Evolutionary conservation across 2,329 filamentous ascomycete genomes (phyloP).

Genomic region (Calonectria hawksworthii): DNA sequence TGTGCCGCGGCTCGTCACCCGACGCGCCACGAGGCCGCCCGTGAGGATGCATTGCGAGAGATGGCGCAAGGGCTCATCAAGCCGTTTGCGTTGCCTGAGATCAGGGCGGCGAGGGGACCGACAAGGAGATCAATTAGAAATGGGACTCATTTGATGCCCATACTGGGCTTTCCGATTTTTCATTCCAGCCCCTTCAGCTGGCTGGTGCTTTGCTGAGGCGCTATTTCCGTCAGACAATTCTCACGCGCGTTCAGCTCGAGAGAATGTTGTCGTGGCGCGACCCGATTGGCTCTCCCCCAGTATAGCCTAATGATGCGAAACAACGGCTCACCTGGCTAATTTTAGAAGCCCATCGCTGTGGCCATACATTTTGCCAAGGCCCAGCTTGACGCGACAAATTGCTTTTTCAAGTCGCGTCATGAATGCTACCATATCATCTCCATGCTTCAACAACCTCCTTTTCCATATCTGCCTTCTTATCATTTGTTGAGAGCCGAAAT

Average conservation of each 20-base stretch:
- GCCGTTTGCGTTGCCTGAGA: not conserved
- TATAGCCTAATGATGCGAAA: slow-evolving; percentile 4
- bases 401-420: not conserved
- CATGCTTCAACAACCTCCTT: not conserved
- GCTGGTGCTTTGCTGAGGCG: not conserved
- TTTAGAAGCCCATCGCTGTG: not conserved
- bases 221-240: not conserved
- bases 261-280: slow-evolving; percentile 1
- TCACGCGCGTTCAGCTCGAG: not conserved
- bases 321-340: not conserved
- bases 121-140: not conserved
- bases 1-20: not conserved
- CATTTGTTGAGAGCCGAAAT: not conserved
- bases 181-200: not conserved
- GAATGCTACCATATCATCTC: not conserved
- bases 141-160: not conserved
- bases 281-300: not conserved
- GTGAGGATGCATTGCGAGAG: not conserved
- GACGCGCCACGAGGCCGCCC: not conserved
- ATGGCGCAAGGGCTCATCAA: not conserved
- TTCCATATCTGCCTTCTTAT: not conserved
- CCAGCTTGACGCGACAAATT: not conserved
- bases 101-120: too few species aligned
- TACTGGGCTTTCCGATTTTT: not conserved
- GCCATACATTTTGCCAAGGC: not conserved